Conservation (phyloP, 2,329 filamentous ascomycete species). For the Zasmidium angulare region DNA sequence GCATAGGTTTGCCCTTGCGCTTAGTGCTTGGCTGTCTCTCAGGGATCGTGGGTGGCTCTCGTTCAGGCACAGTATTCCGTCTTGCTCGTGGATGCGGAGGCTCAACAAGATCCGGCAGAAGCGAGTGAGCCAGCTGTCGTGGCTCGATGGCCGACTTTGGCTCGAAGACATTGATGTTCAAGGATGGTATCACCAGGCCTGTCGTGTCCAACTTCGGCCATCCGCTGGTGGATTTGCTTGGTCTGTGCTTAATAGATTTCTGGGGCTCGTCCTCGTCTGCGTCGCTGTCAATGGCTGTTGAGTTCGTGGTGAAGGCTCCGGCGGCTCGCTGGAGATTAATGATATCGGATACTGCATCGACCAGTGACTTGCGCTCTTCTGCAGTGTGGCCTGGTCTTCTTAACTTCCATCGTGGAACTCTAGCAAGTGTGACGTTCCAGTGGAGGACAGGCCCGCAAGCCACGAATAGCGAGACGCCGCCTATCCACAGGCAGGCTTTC, state of each 20-base stretch:
- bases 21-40: neutral
- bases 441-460: constrained; percentile 71
- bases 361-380: constrained; percentile 44
- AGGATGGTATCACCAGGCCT: constrained; percentile 16
- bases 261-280: constrained; percentile 46
- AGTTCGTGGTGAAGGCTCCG: constrained; percentile 25
- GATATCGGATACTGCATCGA: constrained; percentile 41
- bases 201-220: constrained; percentile 23
- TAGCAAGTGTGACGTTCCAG: constrained; percentile 81
- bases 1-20: constrained; percentile 58
- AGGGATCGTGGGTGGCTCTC: constrained; percentile 10
- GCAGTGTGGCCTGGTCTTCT: constrained; percentile 54
- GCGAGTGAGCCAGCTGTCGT: constrained; percentile 4
- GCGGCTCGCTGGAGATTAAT: constrained; percentile 34
- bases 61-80: constrained; percentile 28
- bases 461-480: constrained; percentile 75
- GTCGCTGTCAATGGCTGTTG: constrained; percentile 41
- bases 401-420: constrained; percentile 91
- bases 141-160: constrained; percentile 27
- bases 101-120: constrained; percentile 7
- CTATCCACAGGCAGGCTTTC: constrained; percentile 47
- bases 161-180: constrained; percentile 16
- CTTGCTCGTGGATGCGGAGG: constrained; percentile 12
- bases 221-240: constrained; percentile 12
- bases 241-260: constrained; percentile 22